phyloP scores from a whole-genome alignment of 169 alveolate genomes.

The Plasmodium chabaudi region DNA sequence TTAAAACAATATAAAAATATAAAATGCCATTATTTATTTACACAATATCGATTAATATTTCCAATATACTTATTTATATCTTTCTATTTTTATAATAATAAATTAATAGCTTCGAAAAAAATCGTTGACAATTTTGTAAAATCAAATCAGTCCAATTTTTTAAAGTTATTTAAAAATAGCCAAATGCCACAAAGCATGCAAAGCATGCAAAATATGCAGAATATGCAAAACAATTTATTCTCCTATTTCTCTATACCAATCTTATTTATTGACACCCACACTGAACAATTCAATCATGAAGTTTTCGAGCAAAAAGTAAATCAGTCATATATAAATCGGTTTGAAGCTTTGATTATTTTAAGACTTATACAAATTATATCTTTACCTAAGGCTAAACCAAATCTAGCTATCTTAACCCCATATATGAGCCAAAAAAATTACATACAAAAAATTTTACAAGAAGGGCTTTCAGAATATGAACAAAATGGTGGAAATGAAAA shows the following conservation, averaged over 20 bases:
- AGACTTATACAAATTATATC: constrained; percentile 22
- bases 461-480: neutral
- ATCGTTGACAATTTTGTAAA: constrained; percentile 21
- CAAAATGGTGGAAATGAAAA: neutral
- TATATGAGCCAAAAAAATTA: constrained; percentile 57
- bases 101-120: constrained; percentile 71
- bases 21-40: constrained; percentile 30
- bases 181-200: neutral
- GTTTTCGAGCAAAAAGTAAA: constrained; percentile 45
- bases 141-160: neutral
- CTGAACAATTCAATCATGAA: constrained; percentile 8
- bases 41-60: constrained; percentile 59
- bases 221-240: too few relatives aligned
- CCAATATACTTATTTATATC: constrained; percentile 71
- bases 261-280: constrained; percentile 59
- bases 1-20: constrained; percentile 21
- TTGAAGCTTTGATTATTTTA: constrained; percentile 50
- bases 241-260: constrained; percentile 15
- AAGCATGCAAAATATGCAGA: too few relatives aligned
- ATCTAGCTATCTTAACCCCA: constrained; percentile 60
- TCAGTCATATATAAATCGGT: constrained; percentile 39
- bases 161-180: neutral
- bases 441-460: constrained; percentile 29
- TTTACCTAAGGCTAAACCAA: neutral
- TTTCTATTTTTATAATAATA: constrained; percentile 55